Base-by-base conservation (phyloP, 2,329 filamentous ascomycete species). In the Aspergillus quadricinctus region DNA sequence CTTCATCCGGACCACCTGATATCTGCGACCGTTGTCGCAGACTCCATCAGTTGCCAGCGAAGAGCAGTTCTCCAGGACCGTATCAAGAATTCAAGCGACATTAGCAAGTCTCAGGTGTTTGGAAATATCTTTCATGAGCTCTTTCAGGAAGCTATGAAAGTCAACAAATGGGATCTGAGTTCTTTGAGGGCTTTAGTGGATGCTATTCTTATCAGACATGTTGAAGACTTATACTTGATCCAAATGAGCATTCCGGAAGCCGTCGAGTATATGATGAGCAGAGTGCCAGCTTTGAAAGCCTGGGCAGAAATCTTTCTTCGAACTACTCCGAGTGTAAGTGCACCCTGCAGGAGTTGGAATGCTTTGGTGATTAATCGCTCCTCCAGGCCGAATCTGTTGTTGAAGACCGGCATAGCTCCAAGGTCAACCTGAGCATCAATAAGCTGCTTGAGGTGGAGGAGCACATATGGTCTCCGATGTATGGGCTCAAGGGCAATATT, bases 381-480 rank as follows among this genome's bases (percentile, higher is more conserved):
- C 67, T 21, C 23, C 7, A 88, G 82, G 67, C 80, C 4, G 84
- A 88, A 62, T 92, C 91, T 2, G 70, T 90, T 43, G 88, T 95
- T 25, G 88, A 90, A 63, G 91, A 92, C 62, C 84, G 89, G 49
- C 88, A 92, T 67, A 88, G 88, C 43, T 84, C 88, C 53, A 88
- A 87, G 62, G 84, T 88, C 10, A 88, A 82, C 56, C 87, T 97
- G 82, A 92, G 89, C 64, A 87, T 99, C 64, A 95, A 88, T 67
- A 99, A 97, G 70, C 80, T 99, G 28, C 86, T 99, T 14, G 94
- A 97, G 69, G 90, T 99, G 9, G 94, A 99, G 71, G 94, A 99
- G 72, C 94, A 97, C 69, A 87, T 99, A 28, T 99, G 94, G 94
- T 97, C 93, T 6, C 94, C 94, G 0, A 93, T 92, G 85, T 99